Base-by-base conservation (phyloP, 106 monocot species). In the Dactylorhiza incarnata region DNA sequence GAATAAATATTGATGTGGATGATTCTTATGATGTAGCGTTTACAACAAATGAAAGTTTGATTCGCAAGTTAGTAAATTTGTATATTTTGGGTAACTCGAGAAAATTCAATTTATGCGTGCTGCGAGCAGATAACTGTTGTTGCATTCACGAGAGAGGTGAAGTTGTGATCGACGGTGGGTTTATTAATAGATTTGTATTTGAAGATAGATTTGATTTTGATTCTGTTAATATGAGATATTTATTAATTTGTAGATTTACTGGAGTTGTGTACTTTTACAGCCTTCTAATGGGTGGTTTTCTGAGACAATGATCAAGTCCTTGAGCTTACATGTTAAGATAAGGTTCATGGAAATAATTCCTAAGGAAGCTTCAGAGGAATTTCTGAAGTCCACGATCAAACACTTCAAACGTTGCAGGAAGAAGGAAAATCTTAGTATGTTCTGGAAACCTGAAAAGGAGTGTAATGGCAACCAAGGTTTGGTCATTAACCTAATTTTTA, bases 221-320 rank as follows among this genome's bases (percentile, higher is more conserved):
- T 6, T 67, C n/a, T 0, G 0, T 69, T 69, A 45, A 69, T 69
- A n/a, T n/a, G 17, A 69, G 29, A 11, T n/a, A n/a, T 14, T 65
- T 65, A 29, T 69, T 69, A 20, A 9, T 69, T 69, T 69, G 46
- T 5, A 69, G 59, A 29, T 65, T 29, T 26, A n/a, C 12, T 13
- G 29, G 4, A 26, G 45, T 17, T 46, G 24, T 69, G 44, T 44
- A 69, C 45, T 29, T 69, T 16, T 69, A 7, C 83, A 90, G 90
- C 83, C 54, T 78, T 37, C 61, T 9, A 85, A 81, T 76, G 90
- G 90, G 74, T 90, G 90, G 90, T 85, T 90, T 50, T 87, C 87
- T 77, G 26, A 68, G 44, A 25, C 26, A 0, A 81, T 78, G 71
- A 25, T 87, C 12, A 81, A 68, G 74, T 71, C 75, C 51, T 71